phyloP scores from a whole-genome alignment of 73 alveolate species.

The Tetrahymena thermophila region DNA sequence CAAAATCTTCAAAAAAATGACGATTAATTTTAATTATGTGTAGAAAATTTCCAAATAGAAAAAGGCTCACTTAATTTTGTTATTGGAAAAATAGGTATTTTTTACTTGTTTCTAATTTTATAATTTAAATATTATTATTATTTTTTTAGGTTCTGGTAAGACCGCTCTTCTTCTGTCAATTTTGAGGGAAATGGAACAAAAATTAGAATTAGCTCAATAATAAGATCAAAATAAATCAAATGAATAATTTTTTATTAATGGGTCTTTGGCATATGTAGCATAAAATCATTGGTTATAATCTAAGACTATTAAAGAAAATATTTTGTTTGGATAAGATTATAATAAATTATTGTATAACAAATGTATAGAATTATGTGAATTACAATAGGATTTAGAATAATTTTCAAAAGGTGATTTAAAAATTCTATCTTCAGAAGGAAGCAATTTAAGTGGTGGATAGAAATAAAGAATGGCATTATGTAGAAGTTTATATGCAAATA shows the following conservation, averaged over 20 bases:
- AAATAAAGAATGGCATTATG: slow-evolving; percentile 74
- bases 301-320: slow-evolving; percentile 81
- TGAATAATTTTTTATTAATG: slow-evolving; percentile 33
- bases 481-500: slow-evolving; percentile 69
- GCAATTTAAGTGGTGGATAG: slow-evolving; percentile 82
- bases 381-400: slow-evolving; percentile 56
- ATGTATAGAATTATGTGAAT: slow-evolving; percentile 62
- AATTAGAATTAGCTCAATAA: background rate
- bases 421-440: slow-evolving; percentile 71
- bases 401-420: slow-evolving; percentile 63
- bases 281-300: slow-evolving; percentile 78
- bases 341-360: slow-evolving; percentile 57
- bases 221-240: background rate
- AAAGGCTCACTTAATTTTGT: slow-evolving; percentile 20
- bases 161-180: slow-evolving; percentile 25
- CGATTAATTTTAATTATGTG: background rate
- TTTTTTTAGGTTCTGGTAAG: slow-evolving; percentile 21
- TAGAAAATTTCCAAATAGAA: background rate
- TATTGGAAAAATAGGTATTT: slow-evolving; percentile 18
- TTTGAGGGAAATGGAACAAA: slow-evolving; percentile 29
- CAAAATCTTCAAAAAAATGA: background rate
- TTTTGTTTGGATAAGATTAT: slow-evolving; percentile 60
- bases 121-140: background rate
- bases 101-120: background rate
- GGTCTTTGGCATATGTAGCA: slow-evolving; percentile 61